Percentiles rank a stretch among this genome's conserved stretches.
Evolutionary conservation across 2,329 filamentous ascomycete species (phyloP).

Genomic region (Colletotrichum sp.): DNA sequence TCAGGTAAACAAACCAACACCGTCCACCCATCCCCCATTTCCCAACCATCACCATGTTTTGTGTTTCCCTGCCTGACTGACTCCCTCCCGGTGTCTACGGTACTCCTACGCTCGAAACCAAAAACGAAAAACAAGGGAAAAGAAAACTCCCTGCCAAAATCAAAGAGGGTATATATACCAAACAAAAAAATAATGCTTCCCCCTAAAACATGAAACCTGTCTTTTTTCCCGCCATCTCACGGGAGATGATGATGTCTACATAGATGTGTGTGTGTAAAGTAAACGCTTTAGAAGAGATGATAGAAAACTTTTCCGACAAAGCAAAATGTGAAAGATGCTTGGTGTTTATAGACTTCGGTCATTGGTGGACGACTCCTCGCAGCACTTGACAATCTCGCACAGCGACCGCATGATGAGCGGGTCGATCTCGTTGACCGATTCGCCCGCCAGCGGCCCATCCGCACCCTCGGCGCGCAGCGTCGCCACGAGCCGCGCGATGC

Average conservation of each 20-base stretch:
- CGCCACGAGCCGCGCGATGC: constrained; percentile 54
- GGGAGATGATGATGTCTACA: neutral
- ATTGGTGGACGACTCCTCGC: constrained; percentile 13
- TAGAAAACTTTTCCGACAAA: neutral
- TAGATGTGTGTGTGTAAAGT: neutral
- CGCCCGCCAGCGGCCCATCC: neutral
- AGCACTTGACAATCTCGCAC: constrained; percentile 44
- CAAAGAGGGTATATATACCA: constrained; percentile 17
- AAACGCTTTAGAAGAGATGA: neutral
- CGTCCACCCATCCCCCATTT: neutral
- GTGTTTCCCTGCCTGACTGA: neutral
- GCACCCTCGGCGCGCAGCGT: constrained; percentile 39
- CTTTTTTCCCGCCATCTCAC: neutral
- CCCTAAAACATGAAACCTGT: neutral
- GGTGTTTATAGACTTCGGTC: neutral
- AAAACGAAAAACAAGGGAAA: neutral
- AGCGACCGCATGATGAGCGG: constrained; percentile 43
- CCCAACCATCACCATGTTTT: neutral
- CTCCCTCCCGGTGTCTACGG: neutral
- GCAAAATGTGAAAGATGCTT: neutral
- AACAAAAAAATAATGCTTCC: neutral
- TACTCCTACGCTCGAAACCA: neutral
- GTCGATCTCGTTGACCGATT: constrained; percentile 35
- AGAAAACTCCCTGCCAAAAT: neutral
- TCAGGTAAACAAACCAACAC: neutral